Base-by-base conservation (phyloP, 768 basidiomycete species). In the Tricholoma furcatifolium region DNA sequence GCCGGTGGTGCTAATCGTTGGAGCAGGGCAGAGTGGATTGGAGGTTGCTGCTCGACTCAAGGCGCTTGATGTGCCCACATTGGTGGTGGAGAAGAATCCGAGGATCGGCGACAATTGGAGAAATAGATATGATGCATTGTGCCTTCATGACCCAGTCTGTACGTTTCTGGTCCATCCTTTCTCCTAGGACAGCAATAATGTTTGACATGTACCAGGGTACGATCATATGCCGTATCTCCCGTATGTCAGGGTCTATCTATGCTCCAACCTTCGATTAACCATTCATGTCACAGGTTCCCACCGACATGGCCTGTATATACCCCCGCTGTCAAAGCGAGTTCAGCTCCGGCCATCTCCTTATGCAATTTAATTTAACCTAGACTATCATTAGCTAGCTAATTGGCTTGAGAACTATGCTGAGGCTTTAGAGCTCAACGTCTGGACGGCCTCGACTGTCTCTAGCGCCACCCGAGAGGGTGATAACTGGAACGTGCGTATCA, bases 111-210 rank as follows among this genome's bases (percentile, higher is more conserved):
- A 87, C 61, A 79, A 78, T 45, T 88, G 85, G 87, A 70, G 85
- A 52, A 71, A 76, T 34, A 72, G 88, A 34, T 89, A 90, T 62
- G 79, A 85, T 50, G 77, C 83, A 9, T 67, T 88, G 35, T 85
- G 82, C 44, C 66, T 88, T 24, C 86, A 89, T 60, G 82, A 85
- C 63, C 77, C 82, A 20, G 81, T 85, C 53, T 86, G 84, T 84
- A 60, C 72, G 83, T 75, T 27, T 61, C 10, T 51, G 32, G 1
- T 40, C 2, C 36, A 32, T 41, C 43, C 32, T 59, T 48, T 42
- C 43, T 47, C 38, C 17, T 21, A 31, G 18, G 40, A 14, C 18
- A 21, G 24, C 38, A 34, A 17, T 32, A 30, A 50, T 20, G 52
- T n/a, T 43, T 40, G 20, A 18, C 49, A n/a, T 14, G n/a, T 51